These are phyloP conservation scores for Passiflora organensis DNA, from an alignment of 345 rosid genomes.

Conservation along the genomic window DNA sequence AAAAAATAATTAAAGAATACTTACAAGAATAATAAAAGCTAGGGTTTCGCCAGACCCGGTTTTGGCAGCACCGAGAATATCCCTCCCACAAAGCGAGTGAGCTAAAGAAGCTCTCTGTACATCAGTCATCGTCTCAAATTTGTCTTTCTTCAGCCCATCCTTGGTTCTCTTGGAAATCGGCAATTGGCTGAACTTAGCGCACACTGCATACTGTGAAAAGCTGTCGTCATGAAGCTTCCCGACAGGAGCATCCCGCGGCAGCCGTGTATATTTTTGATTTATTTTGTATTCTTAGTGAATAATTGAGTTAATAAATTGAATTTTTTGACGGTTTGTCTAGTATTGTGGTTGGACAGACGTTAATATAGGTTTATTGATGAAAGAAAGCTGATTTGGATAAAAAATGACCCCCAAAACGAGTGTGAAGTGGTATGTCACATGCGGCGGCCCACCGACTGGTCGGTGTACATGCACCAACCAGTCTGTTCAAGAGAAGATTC, in stretches of 20 bases:
- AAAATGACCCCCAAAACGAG: too few species aligned
- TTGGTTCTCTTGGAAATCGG: constrained; percentile 77
- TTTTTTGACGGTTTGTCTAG: too few species aligned
- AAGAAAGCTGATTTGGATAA: too few species aligned
- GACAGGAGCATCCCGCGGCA: constrained; percentile 40
- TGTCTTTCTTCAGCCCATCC: constrained; percentile 51
- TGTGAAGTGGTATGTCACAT: too few species aligned
- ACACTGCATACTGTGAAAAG: constrained; percentile 64
- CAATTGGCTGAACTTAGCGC: constrained; percentile 49
- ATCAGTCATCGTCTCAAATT: constrained; percentile 61
- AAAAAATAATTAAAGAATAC: constrained; percentile 26
- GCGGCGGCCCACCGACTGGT: too few species aligned
- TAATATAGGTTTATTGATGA: too few species aligned
- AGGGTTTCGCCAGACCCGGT: constrained; percentile 95
- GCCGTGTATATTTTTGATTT: too few species aligned
- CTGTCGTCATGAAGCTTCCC: constrained; percentile 45
- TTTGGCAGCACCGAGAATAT: constrained; percentile 88
- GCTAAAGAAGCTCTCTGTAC: constrained; percentile 84
- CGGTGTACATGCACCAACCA: too few species aligned
- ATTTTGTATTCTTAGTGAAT: too few species aligned
- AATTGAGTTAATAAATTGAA: too few species aligned
- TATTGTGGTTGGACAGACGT: too few species aligned
- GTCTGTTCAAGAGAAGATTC: too few species aligned
- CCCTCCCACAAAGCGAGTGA: constrained; percentile 79
- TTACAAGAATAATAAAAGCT: constrained; percentile 82